A percentile compares a stretch with the other conserved stretches of the same genome.
Evolutionary conservation across 495 filamentous ascomycete genomes (phyloP).

Genomic region (Neurospora hispaniola): DNA sequence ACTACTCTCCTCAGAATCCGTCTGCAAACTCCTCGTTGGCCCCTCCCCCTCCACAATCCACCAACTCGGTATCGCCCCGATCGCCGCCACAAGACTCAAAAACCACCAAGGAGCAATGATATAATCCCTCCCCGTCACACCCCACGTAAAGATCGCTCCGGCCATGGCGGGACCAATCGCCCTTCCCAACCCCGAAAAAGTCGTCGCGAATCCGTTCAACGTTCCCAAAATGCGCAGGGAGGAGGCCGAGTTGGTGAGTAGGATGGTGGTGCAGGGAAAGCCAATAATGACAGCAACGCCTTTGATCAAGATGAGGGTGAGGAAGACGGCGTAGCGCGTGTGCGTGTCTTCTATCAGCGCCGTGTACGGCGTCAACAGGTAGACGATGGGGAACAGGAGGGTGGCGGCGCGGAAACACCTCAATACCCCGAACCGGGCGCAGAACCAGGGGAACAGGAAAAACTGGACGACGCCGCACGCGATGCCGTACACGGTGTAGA

Average conservation of each 20-base stretch:
- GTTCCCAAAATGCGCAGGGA: constrained; percentile 71
- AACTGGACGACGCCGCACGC: constrained; percentile 68
- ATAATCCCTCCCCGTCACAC: constrained; percentile 53
- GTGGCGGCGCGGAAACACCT: constrained; percentile 50
- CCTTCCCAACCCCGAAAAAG: constrained; percentile 65
- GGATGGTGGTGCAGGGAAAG: constrained; percentile 80
- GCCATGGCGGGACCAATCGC: constrained; percentile 63
- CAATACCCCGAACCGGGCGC: constrained; percentile 58
- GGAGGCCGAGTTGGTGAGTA: constrained; percentile 76
- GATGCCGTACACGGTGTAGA: constrained; percentile 67
- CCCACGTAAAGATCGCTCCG: constrained; percentile 57
- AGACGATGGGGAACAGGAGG: constrained; percentile 57
- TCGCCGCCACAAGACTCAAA: constrained; percentile 43
- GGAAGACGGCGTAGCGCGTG: constrained; percentile 34
- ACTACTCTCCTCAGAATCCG: constrained; percentile 2
- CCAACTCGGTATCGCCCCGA: constrained; percentile 57
- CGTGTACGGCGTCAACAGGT: constrained; percentile 64
- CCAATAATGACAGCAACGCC: constrained; percentile 63
- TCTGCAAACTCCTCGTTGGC: constrained; percentile 34
- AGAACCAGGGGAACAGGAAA: constrained; percentile 61
- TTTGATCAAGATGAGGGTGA: constrained; percentile 55
- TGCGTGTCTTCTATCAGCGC: constrained; percentile 42
- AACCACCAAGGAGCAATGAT: constrained; percentile 74
- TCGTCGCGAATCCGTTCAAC: constrained; percentile 79
- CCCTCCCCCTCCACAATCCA: constrained; percentile 69